Evolutionary conservation across 352 stramenopile genomes (phyloP).

Genomic region (Aphanomyces invadans): DNA sequence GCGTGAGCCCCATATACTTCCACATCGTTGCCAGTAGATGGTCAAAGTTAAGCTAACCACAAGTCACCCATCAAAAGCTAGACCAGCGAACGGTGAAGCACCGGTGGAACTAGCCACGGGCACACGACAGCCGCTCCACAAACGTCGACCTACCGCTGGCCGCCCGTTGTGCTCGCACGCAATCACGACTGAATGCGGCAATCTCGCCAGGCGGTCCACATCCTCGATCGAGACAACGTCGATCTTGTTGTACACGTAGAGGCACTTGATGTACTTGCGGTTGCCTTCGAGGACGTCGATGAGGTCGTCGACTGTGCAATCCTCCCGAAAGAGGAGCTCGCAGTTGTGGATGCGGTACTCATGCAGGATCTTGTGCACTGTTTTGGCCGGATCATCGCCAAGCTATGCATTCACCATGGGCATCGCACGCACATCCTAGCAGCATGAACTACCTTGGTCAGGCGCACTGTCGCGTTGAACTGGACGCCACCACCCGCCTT

Average conservation of each 20-base stretch:
- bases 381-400: conserved; percentile 81
- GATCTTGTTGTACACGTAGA: conserved; percentile 99
- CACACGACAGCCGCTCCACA: conserved; percentile 7
- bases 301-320: conserved; percentile 95
- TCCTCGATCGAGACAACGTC: conserved; percentile 99
- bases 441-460: conserved; percentile 95
- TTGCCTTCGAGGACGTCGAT: conserved; percentile 99
- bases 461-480: conserved; percentile 93
- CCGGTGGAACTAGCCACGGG: too few species aligned
- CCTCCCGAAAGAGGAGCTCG: conserved; percentile 96
- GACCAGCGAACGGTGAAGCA: too few species aligned
- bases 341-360: conserved; percentile 99
- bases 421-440: too few species aligned
- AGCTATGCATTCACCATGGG: too few species aligned
- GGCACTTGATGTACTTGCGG: conserved; percentile 97
- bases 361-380: conserved; percentile 85
- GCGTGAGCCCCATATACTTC: conserved; percentile 86
- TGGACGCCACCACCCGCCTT: conserved; percentile 93
- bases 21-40: conserved; percentile 82
- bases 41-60: conserved; percentile 96
- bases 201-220: conserved; percentile 93
- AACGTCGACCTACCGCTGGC: conserved; percentile 41
- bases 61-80: too few species aligned
- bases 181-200: conserved; percentile 95
- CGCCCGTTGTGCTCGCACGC: conserved; percentile 82